Base-by-base conservation (phyloP, 1,284 basidiomycete species). In the Puccinia horiana region DNA sequence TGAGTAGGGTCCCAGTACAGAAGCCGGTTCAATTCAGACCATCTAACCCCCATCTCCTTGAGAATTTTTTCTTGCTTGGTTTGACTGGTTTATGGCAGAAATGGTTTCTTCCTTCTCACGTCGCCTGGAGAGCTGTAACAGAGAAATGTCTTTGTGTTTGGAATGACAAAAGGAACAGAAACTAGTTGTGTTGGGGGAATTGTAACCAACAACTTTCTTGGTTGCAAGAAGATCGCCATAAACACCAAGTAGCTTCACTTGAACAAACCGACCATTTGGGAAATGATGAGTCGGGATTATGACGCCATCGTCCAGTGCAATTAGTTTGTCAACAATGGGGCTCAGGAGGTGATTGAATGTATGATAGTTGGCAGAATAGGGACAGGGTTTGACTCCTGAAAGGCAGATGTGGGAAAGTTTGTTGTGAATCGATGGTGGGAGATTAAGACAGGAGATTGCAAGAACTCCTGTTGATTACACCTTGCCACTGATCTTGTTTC, bases 301-400 rank as follows among this genome's bases (percentile, higher is more conserved):
- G 35, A 76, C 61, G 29, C 81, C 80, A 20, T 42, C 26, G 23
- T 83, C 58, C 32, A 82, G 67, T n/a, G 6, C 32, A 49, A 82
- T 74, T 47, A 76, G 72, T 37, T 81, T 72, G 32, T 70, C 81
- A 1, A 81, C 76, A 16, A 82, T 18, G 3, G 81, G 76, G 32
- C 8, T 77, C 26, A 82, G 58, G 29, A 83, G 63, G 42, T 83
- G 80, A 67, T 82, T 82, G 63, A 82, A 54, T 56, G 80, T 82
- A 44, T 40, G 42, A 23, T 70, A 52, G 49, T 80, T 58, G 49
- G 83, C 81, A 32, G 75, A 80, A 56, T 75, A 42, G 18, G 74
- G 67, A 37, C 82, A 80, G n/a, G 82, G 82, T 35, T 70, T 83
- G 54, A 83, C 42, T 32, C 83, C 83, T 37, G 63, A 56, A 70